Conservation (phyloP, 306 rosid genomes). For the Vigna angularis region DNA sequence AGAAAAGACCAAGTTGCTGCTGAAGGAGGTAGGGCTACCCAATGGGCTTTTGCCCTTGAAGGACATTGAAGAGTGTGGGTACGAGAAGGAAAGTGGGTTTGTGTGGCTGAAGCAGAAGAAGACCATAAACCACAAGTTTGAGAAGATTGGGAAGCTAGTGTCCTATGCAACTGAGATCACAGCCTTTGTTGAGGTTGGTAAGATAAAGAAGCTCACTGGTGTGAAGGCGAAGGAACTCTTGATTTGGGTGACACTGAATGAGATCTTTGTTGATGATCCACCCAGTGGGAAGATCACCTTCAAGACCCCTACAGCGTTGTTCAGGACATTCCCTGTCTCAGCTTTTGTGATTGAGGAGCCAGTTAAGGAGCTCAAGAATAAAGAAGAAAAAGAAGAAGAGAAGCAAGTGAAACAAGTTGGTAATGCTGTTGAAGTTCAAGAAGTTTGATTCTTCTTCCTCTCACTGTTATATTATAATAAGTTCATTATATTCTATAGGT, state of each 20-base stretch:
- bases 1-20: constrained; percentile 63
- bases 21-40: constrained; percentile 70
- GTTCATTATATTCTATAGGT: not conserved
- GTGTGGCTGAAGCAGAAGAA: constrained; percentile 94
- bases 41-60: constrained; percentile 82
- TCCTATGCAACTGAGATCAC: constrained; percentile 79
- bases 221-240: constrained; percentile 89
- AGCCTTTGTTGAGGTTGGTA: constrained; percentile 68
- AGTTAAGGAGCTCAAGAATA: constrained; percentile 40
- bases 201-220: constrained; percentile 93
- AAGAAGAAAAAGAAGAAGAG: constrained; percentile 27
- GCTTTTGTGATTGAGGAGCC: constrained; percentile 70
- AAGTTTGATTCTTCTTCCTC: constrained; percentile 45
- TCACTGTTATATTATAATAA: not conserved
- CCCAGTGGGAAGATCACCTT: constrained; percentile 77
- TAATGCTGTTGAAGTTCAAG: constrained; percentile 45
- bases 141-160: constrained; percentile 73
- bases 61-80: constrained; percentile 87
- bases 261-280: constrained; percentile 74
- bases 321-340: constrained; percentile 64
- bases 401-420: constrained; percentile 44
- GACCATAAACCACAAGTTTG: constrained; percentile 74
- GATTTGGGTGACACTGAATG: constrained; percentile 73
- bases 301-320: constrained; percentile 67
- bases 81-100: constrained; percentile 78